These are phyloP conservation scores for Backusella australiensis DNA, from an alignment of 192 early-diverging fungal genomes.

Conservation along the genomic window DNA sequence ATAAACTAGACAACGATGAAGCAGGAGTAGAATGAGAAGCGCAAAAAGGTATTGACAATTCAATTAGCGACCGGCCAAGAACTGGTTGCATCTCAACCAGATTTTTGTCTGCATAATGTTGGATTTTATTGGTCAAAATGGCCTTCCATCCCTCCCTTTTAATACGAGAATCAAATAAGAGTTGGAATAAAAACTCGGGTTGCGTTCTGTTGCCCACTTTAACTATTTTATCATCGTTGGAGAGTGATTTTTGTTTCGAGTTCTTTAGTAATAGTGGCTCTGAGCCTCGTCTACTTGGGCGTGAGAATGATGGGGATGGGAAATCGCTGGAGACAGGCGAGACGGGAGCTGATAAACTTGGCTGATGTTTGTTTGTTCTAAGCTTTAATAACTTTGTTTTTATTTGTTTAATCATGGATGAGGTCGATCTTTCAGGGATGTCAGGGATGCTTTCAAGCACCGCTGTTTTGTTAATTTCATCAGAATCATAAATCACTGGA, in stretches of 20 bases:
- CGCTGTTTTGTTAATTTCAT: background rate
- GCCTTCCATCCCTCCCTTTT: background rate
- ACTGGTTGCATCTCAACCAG: background rate
- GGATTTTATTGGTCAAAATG: background rate
- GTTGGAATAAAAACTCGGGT: slow-evolving; percentile 3
- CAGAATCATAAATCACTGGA: background rate
- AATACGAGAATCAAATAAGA: slow-evolving; percentile 2
- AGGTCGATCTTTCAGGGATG: background rate
- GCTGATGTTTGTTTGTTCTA: background rate
- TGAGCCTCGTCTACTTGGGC: background rate
- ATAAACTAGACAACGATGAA: background rate
- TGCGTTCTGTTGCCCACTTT: background rate
- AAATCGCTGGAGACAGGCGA: background rate
- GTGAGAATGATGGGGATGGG: background rate
- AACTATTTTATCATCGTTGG: background rate
- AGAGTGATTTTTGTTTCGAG: background rate
- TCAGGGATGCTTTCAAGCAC: background rate
- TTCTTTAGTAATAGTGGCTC: background rate
- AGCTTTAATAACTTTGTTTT: background rate
- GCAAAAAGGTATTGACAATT: background rate
- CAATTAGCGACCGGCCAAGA: background rate
- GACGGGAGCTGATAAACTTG: background rate
- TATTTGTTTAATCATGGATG: slow-evolving; percentile 4
- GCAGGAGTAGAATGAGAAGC: background rate
- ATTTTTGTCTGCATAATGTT: background rate